A percentile compares a stretch with the other conserved stretches of the same genome.
These are phyloP conservation scores for Noccaea bulbosa DNA, from an alignment of 345 rosid genomes.

Conservation along the genomic window DNA sequence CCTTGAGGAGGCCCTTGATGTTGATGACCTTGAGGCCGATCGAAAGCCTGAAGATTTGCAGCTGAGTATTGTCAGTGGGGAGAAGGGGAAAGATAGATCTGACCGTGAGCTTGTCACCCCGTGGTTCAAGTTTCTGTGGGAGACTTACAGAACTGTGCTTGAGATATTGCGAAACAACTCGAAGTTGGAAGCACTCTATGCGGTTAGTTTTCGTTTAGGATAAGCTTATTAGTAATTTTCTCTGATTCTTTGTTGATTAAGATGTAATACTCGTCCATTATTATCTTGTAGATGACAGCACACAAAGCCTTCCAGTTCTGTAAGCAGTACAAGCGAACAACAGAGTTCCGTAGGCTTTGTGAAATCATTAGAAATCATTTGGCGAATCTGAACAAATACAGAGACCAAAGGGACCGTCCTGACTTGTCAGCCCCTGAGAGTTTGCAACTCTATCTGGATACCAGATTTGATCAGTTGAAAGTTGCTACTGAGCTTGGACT, in stretches of 20 bases:
- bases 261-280: constrained; percentile 9
- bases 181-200: constrained; percentile 94
- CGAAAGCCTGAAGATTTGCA: constrained; percentile 94
- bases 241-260: constrained; percentile 9
- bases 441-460: constrained; percentile 88
- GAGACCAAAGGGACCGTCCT: constrained; percentile 99
- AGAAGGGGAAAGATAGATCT: constrained; percentile 98
- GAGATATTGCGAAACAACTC: constrained; percentile 95
- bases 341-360: constrained; percentile 93
- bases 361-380: constrained; percentile 97
- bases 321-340: constrained; percentile 91
- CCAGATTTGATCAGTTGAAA: constrained; percentile 97
- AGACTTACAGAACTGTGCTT: constrained; percentile 97
- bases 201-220: constrained; percentile 57
- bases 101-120: constrained; percentile 98
- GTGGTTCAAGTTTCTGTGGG: constrained; percentile 99
- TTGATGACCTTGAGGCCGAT: constrained; percentile 99
- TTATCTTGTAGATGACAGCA: constrained; percentile 83
- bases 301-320: constrained; percentile 98
- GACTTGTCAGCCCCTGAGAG: constrained; percentile 95
- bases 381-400: constrained; percentile 87
- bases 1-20: constrained; percentile 97
- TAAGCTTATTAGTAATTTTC: constrained; percentile 7
- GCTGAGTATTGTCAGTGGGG: constrained; percentile 99
- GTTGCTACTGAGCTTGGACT: constrained; percentile 93